A percentile compares a stretch with the other conserved stretches of the same genome.
These are phyloP conservation scores for Fennellomyces sp. DNA, from an alignment of 371 early-diverging fungal species.

Conservation along the genomic window DNA sequence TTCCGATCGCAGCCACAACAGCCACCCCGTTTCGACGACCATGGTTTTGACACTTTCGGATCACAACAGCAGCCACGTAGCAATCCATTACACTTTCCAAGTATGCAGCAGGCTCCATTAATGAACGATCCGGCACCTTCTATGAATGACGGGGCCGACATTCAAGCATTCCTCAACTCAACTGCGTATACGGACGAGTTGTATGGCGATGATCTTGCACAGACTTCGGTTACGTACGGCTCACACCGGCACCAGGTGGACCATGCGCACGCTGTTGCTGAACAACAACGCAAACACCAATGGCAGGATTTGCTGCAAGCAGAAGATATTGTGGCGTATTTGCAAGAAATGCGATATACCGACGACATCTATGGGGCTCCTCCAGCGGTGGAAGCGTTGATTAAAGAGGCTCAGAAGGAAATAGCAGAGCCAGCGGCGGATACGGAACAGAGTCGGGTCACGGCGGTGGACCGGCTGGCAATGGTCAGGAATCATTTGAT, in stretches of 20 bases:
- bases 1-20: slow-evolving; percentile 7
- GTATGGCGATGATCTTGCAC: slow-evolving; percentile 32
- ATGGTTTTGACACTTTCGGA: slow-evolving; percentile 4
- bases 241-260: slow-evolving; percentile 40
- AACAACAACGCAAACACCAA: slow-evolving; percentile 16
- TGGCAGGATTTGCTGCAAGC: slow-evolving; percentile 20
- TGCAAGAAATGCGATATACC: slow-evolving; percentile 28
- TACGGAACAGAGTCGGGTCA: not conserved
- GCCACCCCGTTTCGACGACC: not conserved
- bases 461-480: slow-evolving; percentile 27
- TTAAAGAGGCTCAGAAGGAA: slow-evolving; percentile 43
- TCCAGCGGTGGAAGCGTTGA: slow-evolving; percentile 17
- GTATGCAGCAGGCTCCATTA: not conserved
- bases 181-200: slow-evolving; percentile 34
- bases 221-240: slow-evolving; percentile 22
- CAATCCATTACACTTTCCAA: not conserved
- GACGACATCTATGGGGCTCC: slow-evolving; percentile 48
- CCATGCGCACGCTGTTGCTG: slow-evolving; percentile 33
- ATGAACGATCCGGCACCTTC: not conserved
- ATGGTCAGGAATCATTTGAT: slow-evolving; percentile 50
- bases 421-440: not conserved
- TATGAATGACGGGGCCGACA: slow-evolving; percentile 32
- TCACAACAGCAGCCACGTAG: not conserved
- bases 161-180: slow-evolving; percentile 29
- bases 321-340: slow-evolving; percentile 44